A percentile compares a stretch with the other conserved stretches of the same genome.
Evolutionary conservation across 2,329 filamentous ascomycete species (phyloP).

Genomic region (Xylaria multiplex): DNA sequence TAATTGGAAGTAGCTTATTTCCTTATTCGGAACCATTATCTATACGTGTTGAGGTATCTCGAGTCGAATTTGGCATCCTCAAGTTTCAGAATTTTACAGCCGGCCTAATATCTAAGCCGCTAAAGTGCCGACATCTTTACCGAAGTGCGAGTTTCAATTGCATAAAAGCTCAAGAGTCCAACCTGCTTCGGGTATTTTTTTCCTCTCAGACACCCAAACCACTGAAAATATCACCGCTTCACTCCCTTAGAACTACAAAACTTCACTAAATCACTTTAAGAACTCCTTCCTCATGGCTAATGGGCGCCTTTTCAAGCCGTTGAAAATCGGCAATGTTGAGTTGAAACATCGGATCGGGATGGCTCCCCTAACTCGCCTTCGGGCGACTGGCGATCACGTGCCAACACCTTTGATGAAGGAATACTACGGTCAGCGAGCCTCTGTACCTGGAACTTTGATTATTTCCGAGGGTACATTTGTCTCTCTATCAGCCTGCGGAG

Average conservation of each 20-base stretch:
- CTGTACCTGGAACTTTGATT: conserved; percentile 53
- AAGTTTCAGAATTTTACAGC: neutral
- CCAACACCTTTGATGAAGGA: conserved; percentile 49
- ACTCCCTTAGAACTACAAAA: neutral
- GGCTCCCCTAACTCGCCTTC: conserved; percentile 64
- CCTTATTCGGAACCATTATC: conserved; percentile 27
- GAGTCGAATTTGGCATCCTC: too few species aligned
- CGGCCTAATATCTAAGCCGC: conserved; percentile 23
- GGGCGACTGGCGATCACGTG: conserved; percentile 56
- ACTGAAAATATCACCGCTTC: neutral
- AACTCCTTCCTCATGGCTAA: conserved; percentile 31
- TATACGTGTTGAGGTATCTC: neutral
- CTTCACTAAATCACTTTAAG: too few species aligned
- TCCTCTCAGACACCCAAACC: neutral
- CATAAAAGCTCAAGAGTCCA: conserved; percentile 16
- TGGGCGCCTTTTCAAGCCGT: conserved; percentile 43
- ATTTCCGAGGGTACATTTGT: conserved; percentile 66
- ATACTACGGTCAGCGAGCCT: conserved; percentile 46
- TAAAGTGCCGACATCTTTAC: neutral
- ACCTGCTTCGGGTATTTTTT: neutral
- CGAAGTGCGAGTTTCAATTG: neutral
- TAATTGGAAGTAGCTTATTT: conserved; percentile 24
- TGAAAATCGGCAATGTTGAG: conserved; percentile 41
- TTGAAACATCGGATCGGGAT: conserved; percentile 48
- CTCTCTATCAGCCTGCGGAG: conserved; percentile 55